Evolutionary conservation across 192 early-diverging fungal genomes (phyloP).

Genomic region (Coemansia sp.): DNA sequence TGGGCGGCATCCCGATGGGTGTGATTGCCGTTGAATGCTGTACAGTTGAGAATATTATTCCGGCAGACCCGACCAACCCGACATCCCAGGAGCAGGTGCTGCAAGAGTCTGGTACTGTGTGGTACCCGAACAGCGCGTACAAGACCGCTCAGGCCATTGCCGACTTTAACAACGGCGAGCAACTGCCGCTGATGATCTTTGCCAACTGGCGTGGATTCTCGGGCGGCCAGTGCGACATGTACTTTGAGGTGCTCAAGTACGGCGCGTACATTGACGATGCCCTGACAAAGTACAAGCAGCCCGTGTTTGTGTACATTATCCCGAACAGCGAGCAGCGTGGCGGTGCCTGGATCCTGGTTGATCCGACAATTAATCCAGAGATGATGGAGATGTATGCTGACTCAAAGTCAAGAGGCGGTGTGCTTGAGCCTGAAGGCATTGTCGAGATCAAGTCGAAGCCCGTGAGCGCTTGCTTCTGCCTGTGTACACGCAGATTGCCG

Average conservation of each 20-base stretch:
- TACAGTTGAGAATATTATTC: conserved; percentile 85
- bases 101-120: conserved; percentile 92
- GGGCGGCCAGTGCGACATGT: conserved; percentile 98
- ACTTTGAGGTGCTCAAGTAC: conserved; percentile 96
- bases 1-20: conserved; percentile 97
- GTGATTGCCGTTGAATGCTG: conserved; percentile 96
- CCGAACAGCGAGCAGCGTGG: conserved; percentile 94
- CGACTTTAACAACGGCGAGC: conserved; percentile 98
- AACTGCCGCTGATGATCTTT: conserved; percentile 97
- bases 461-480: conserved; percentile 87
- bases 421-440: conserved; percentile 95
- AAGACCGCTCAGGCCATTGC: conserved; percentile 99
- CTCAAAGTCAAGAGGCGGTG: conserved; percentile 84
- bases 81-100: conserved; percentile 85
- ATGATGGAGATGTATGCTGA: conserved; percentile 99
- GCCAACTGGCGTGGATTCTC: conserved; percentile 99
- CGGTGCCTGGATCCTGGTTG: conserved; percentile 97
- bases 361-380: conserved; percentile 93
- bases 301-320: conserved; percentile 95
- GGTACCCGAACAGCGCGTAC: conserved; percentile 99
- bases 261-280: conserved; percentile 97
- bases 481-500: conserved; percentile 87
- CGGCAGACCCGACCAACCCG: conserved; percentile 92
- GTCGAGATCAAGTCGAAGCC: conserved; percentile 94
- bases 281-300: conserved; percentile 91